Evolutionary conservation across 257 asterid genomes (phyloP), one percentile per base, ranked within the genome.

Genomic region (Oldenlandia corymbosa): DNA sequence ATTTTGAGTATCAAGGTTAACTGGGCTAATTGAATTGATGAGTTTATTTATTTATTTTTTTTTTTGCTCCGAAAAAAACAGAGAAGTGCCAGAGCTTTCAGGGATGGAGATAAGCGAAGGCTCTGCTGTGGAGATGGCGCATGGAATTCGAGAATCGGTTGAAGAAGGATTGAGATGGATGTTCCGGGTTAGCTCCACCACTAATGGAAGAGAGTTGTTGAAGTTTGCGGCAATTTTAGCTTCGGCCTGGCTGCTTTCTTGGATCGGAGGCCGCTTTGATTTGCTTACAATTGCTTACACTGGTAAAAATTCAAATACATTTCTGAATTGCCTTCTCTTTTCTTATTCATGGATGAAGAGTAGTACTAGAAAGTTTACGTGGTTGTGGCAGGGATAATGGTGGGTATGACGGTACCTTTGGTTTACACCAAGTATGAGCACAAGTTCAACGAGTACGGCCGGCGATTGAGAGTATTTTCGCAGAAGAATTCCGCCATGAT

Each of bases 51-150:
- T 9, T 4, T 26, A 26, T 63, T 21, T 16, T 58, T 34, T 47
- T 42, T 54, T 56, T 11, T 17, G 13, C 32, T 32, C 24, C 1
- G 8, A 24, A 53, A 26, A n/a, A 11, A 30, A 54, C 81, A 89
- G 97, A 51, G 86, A 87, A 68, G 73, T 73, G 1, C 79, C 77
- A 0, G 81, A 85, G 62, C 24, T 85, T 66, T 72, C 89, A 2
- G 68, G 71, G 27, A n/a, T 83, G 49, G 81, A 83, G 68, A 76
- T 88, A 0, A 83, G 76, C 52, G 89, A 85, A 62, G 70, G 67
- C 57, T 46, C 77, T 0, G 76, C 79, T 5, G 48, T 1, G 37
- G 83, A 66, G 77, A 61, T 70, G 1, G 90, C 82, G 3, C 13
- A 61, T 12, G 9, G 57, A 9, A 3, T 81, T 30, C 69, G 75